phyloP scores from a whole-genome alignment of 208 protist genomes.

The Willaertia magna region DNA sequence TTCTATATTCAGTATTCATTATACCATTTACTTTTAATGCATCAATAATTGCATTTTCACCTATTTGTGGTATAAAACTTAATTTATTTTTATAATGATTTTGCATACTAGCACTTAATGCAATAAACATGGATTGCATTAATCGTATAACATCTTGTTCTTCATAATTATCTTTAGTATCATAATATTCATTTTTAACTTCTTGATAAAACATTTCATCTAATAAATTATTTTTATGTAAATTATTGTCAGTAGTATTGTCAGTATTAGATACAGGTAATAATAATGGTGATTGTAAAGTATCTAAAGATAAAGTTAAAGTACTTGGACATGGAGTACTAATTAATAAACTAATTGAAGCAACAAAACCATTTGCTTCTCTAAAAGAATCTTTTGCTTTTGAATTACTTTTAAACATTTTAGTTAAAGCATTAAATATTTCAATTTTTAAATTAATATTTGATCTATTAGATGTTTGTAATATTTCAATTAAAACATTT shows the following conservation, averaged over 20 bases:
- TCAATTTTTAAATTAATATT: background rate
- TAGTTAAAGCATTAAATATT: background rate
- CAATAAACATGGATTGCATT: background rate
- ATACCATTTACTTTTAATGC: background rate
- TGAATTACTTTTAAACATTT: background rate
- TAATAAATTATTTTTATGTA: background rate
- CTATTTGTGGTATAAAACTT: background rate
- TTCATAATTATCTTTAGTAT: background rate
- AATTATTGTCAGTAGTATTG: too few relatives aligned
- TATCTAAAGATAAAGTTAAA: background rate
- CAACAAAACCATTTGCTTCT: slow-evolving; percentile 8
- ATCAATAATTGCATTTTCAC: background rate
- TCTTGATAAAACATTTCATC: background rate
- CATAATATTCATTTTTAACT: background rate
- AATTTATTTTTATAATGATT: background rate
- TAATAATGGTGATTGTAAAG: too few relatives aligned
- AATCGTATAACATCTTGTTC: background rate
- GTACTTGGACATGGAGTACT: background rate
- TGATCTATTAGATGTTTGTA: background rate
- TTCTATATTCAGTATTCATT: background rate
- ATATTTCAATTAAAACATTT: background rate
- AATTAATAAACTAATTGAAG: background rate
- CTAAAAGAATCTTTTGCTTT: background rate
- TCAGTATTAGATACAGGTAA: too few relatives aligned
- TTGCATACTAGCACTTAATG: background rate